Evolutionary conservation across 495 filamentous ascomycete species (phyloP).

Genomic region (Penicillium odoratum): DNA sequence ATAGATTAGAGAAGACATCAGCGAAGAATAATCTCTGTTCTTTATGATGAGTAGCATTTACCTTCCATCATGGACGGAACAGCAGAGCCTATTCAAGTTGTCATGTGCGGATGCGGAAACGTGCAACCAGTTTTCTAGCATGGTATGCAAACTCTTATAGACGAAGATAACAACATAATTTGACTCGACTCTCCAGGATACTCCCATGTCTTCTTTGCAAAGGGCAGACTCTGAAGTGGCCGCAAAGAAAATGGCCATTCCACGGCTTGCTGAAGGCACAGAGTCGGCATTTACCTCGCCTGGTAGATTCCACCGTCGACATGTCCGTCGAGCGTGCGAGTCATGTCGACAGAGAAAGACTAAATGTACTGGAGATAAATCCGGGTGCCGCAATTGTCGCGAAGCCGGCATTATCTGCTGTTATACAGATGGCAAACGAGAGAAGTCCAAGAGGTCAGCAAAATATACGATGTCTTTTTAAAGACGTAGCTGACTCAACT

Average conservation of each 20-base stretch:
- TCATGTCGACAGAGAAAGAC: slow-evolving; percentile 54
- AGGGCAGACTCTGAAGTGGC: slow-evolving; percentile 20
- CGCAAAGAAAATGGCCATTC: slow-evolving; percentile 43
- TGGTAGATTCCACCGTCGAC: slow-evolving; percentile 41
- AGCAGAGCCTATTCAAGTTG: slow-evolving; percentile 32
- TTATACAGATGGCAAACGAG: slow-evolving; percentile 59
- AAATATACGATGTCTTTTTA: background rate
- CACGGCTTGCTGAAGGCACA: slow-evolving; percentile 40
- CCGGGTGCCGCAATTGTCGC: slow-evolving; percentile 55
- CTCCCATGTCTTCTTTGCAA: slow-evolving; percentile 20
- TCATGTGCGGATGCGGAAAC: slow-evolving; percentile 33
- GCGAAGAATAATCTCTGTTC: background rate
- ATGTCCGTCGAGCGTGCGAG: slow-evolving; percentile 50
- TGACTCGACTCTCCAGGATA: slow-evolving; percentile 22
- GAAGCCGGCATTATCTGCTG: slow-evolving; percentile 51
- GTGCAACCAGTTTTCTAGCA: slow-evolving; percentile 28
- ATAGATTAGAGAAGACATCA: background rate
- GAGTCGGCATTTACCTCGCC: slow-evolving; percentile 40
- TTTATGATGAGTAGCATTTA: slow-evolving; percentile 30
- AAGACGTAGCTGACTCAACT: background rate
- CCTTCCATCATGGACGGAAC: slow-evolving; percentile 32
- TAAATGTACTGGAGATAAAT: slow-evolving; percentile 58
- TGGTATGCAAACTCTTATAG: slow-evolving; percentile 19
- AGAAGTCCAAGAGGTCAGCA: slow-evolving; percentile 53
- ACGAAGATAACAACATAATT: background rate